These are phyloP conservation scores for Lachancea nothofagi DNA, from an alignment of 805 yeast species.

Conservation along the genomic window DNA sequence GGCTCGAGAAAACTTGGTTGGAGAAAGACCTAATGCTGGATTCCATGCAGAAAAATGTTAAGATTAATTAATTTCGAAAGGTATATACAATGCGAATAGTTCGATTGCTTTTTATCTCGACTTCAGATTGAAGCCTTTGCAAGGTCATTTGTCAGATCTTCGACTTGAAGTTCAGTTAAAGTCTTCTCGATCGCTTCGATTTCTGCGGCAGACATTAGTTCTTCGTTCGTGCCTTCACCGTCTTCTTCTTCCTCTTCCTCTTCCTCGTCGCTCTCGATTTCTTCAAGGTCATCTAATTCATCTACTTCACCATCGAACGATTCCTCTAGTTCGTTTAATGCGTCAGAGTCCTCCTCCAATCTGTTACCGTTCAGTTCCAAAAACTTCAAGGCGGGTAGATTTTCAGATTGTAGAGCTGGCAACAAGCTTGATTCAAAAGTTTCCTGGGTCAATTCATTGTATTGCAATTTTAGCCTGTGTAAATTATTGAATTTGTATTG, in stretches of 20 bases:
- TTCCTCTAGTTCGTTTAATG: conserved; percentile 52
- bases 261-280: conserved; percentile 58
- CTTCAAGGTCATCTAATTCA: conserved; percentile 93
- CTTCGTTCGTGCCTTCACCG: conserved; percentile 34
- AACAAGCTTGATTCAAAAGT: conserved; percentile 51
- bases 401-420: conserved; percentile 45
- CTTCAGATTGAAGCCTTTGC: conserved; percentile 36
- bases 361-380: conserved; percentile 92
- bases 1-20: conserved; percentile 72
- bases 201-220: conserved; percentile 48
- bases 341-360: conserved; percentile 80
- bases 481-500: conserved; percentile 41
- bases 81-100: background rate
- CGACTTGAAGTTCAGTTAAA: conserved; percentile 34
- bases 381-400: conserved; percentile 53
- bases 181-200: conserved; percentile 39
- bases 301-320: conserved; percentile 81
- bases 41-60: conserved; percentile 35
- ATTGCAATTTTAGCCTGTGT: conserved; percentile 67
- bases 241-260: conserved; percentile 39
- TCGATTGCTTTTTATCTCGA: conserved; percentile 3
- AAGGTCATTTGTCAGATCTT: conserved; percentile 34
- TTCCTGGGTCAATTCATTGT: conserved; percentile 72
- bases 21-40: conserved; percentile 55
- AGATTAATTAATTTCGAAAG: conserved; percentile 11